Conservation (phyloP, 371 early-diverging fungal genomes). For the Entomophthora muscae region DNA sequence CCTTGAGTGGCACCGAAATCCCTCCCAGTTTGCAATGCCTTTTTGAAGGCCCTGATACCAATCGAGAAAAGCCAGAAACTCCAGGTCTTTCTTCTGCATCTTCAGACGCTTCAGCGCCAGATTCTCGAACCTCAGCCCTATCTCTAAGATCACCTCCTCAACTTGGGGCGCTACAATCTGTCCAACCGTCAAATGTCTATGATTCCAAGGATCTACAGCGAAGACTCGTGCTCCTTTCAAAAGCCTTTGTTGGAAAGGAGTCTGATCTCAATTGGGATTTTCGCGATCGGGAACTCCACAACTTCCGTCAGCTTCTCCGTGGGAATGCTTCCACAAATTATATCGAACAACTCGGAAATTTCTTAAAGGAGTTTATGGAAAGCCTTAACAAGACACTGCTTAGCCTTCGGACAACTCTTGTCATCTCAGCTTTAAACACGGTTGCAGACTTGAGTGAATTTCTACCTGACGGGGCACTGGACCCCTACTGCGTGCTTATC, state of each 20-base stretch:
- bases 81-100: not conserved
- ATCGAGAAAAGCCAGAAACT: not conserved
- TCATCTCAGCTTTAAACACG: constrained; percentile 1
- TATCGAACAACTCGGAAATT: not conserved
- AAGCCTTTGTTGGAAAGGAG: constrained; percentile 3
- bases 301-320: not conserved
- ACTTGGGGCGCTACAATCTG: not conserved
- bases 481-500: not conserved
- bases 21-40: not conserved
- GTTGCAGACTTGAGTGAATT: not conserved
- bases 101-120: not conserved
- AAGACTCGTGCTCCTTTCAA: not conserved
- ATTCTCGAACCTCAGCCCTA: not conserved
- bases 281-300: not conserved
- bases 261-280: constrained; percentile 8
- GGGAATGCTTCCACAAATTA: not conserved
- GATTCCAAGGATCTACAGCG: constrained; percentile 2
- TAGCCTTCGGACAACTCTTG: not conserved
- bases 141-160: not conserved
- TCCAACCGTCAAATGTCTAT: not conserved
- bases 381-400: not conserved
- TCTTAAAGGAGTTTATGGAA: constrained; percentile 4
- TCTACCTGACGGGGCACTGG: constrained; percentile 1
- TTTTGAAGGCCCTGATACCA: not conserved
- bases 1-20: not conserved